phyloP scores from a whole-genome alignment of 495 filamentous ascomycete species.

The Penicillium samsonianum region DNA sequence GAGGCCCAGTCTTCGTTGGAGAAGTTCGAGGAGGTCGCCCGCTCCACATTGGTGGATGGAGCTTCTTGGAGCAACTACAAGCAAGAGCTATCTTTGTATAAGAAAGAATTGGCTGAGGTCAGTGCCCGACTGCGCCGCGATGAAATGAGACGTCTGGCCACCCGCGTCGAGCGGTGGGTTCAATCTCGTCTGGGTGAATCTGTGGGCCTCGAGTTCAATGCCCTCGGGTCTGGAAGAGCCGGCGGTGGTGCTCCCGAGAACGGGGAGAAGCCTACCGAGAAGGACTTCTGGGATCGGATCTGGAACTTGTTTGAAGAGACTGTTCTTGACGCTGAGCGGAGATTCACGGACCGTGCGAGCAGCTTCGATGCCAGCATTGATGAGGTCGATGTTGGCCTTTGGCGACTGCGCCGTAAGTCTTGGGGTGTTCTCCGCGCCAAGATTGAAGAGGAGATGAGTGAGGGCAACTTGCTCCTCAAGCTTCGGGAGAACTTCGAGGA shows the following conservation, averaged over 20 bases:
- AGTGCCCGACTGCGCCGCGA: slow-evolving; percentile 80
- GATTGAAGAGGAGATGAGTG: slow-evolving; percentile 97
- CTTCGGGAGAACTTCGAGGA: slow-evolving; percentile 98
- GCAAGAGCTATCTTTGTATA: slow-evolving; percentile 59
- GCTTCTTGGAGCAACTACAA: slow-evolving; percentile 78
- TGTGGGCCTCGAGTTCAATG: slow-evolving; percentile 92
- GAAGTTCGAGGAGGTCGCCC: slow-evolving; percentile 75
- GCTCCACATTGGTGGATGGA: slow-evolving; percentile 70
- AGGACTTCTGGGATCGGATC: slow-evolving; percentile 92
- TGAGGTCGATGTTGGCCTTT: slow-evolving; percentile 90
- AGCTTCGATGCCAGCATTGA: slow-evolving; percentile 91
- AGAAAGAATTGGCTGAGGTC: slow-evolving; percentile 85
- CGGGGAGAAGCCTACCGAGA: slow-evolving; percentile 74
- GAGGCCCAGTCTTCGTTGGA: slow-evolving; percentile 76
- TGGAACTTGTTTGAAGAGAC: slow-evolving; percentile 84
- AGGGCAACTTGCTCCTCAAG: slow-evolving; percentile 93
- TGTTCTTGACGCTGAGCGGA: slow-evolving; percentile 79
- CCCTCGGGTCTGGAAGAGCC: slow-evolving; percentile 80
- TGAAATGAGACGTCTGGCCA: slow-evolving; percentile 92
- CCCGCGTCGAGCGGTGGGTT: slow-evolving; percentile 89
- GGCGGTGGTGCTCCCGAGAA: slow-evolving; percentile 76
- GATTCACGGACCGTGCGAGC: slow-evolving; percentile 83
- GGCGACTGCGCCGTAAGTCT: slow-evolving; percentile 87
- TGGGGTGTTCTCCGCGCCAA: slow-evolving; percentile 88
- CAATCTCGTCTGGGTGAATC: slow-evolving; percentile 81